Conservation (phyloP, 345 rosid species). For the Syzygium oleosum region DNA sequence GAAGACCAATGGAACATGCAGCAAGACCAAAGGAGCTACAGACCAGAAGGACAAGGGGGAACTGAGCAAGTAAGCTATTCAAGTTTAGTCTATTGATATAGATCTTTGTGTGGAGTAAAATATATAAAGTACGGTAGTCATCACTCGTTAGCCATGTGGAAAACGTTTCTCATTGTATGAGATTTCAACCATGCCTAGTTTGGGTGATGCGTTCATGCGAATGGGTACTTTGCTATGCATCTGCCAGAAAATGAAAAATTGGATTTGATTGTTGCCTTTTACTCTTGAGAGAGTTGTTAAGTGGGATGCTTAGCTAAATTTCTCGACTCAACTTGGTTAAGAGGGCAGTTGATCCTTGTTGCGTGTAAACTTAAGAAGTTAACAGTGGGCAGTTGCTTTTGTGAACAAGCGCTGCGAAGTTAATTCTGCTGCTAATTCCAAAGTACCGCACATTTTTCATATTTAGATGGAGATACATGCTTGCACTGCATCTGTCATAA, state of each 20-base stretch:
- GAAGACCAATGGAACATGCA: slow-evolving; percentile 28
- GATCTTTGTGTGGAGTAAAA: not conserved
- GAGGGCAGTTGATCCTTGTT: not conserved
- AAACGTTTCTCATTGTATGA: not conserved
- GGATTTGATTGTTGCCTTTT: not conserved
- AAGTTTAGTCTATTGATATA: not conserved
- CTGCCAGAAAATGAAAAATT: not conserved
- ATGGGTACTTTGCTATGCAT: not conserved
- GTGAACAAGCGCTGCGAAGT: not conserved
- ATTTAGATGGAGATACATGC: not conserved
- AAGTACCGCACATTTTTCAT: not conserved
- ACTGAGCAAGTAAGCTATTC: not conserved
- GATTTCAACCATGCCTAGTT: not conserved
- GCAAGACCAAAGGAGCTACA: slow-evolving; percentile 31
- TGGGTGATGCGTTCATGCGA: not conserved
- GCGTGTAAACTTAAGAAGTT: not conserved
- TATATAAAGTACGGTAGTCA: not conserved
- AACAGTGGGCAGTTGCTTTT: not conserved
- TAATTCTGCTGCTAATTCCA: not conserved
- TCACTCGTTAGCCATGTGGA: not conserved
- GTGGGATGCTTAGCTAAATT: not conserved
- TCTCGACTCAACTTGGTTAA: not conserved
- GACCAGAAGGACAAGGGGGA: slow-evolving; percentile 22
- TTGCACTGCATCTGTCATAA: not conserved
- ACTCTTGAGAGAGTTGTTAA: not conserved